phyloP scores from a whole-genome alignment of 129 eudicot species.

The Centrapalus pauciflorus region DNA sequence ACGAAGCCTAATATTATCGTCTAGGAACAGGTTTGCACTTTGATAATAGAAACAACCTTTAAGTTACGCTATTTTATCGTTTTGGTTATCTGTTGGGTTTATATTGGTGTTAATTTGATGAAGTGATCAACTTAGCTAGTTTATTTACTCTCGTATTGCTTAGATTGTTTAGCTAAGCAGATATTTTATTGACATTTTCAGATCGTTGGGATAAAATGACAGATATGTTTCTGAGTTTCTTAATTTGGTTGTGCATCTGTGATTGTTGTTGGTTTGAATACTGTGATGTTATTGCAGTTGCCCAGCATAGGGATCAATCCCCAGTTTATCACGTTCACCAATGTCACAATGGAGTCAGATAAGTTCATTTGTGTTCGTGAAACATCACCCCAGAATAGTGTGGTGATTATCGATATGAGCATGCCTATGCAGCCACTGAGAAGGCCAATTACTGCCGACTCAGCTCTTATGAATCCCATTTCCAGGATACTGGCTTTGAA shows the following conservation, averaged over 20 bases:
- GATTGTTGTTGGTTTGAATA: slow-evolving; percentile 4
- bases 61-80: not conserved
- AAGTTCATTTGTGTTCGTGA: slow-evolving; percentile 93
- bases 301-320: slow-evolving; percentile 86
- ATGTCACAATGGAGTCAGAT: slow-evolving; percentile 99
- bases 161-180: slow-evolving; percentile 16
- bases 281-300: slow-evolving; percentile 54
- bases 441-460: slow-evolving; percentile 94
- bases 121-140: slow-evolving; percentile 11
- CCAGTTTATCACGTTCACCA: slow-evolving; percentile 90
- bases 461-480: slow-evolving; percentile 93
- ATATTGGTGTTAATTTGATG: slow-evolving; percentile 7
- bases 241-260: not conserved
- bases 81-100: not conserved
- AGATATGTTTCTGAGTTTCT: not conserved
- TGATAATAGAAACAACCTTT: not conserved
- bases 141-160: slow-evolving; percentile 4
- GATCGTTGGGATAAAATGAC: slow-evolving; percentile 27
- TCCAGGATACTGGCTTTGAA: slow-evolving; percentile 79
- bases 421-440: slow-evolving; percentile 96
- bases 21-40: slow-evolving; percentile 6
- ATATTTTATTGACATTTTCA: slow-evolving; percentile 1
- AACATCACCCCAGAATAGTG: slow-evolving; percentile 93
- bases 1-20: not conserved
- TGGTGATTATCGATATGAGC: slow-evolving; percentile 89